Evolutionary conservation across 768 basidiomycete species (phyloP).

Genomic region (Podaxis pistillaris): DNA sequence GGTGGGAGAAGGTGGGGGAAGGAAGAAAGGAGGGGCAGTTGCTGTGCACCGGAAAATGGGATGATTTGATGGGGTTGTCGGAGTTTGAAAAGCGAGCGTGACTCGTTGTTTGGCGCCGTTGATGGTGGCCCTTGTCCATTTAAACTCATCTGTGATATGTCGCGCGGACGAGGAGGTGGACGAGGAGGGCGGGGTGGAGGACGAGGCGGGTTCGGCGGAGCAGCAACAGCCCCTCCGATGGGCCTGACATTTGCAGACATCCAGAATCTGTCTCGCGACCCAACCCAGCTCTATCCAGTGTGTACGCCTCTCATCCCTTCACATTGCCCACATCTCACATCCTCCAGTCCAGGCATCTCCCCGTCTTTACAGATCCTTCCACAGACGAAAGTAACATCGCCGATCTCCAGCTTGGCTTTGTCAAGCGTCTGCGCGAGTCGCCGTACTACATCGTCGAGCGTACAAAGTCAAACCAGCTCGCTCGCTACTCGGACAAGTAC

Average conservation of each 20-base stretch:
- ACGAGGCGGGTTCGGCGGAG: slow-evolving; percentile 60
- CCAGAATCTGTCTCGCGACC: slow-evolving; percentile 73
- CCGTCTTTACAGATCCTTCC: slow-evolving; percentile 65
- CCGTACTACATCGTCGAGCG: slow-evolving; percentile 75
- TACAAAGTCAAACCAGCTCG: slow-evolving; percentile 71
- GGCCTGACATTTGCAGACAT: slow-evolving; percentile 81
- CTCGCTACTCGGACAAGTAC: slow-evolving; percentile 85
- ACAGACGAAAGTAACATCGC: slow-evolving; percentile 65
- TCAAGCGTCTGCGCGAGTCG: slow-evolving; percentile 62
- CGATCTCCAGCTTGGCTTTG: slow-evolving; percentile 66
- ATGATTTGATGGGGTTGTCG: slow-evolving; percentile 30
- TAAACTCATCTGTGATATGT: slow-evolving; percentile 29
- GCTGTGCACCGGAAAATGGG: slow-evolving; percentile 32
- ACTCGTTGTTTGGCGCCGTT: slow-evolving; percentile 17
- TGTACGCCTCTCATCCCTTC: slow-evolving; percentile 32
- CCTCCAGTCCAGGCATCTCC: slow-evolving; percentile 63
- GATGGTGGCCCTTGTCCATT: slow-evolving; percentile 8
- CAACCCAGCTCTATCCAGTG: slow-evolving; percentile 79
- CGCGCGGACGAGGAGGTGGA: slow-evolving; percentile 40
- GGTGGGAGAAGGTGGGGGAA: slow-evolving; percentile 18
- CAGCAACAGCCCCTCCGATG: slow-evolving; percentile 60
- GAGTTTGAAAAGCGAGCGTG: slow-evolving; percentile 34
- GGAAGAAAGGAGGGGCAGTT: slow-evolving; percentile 24
- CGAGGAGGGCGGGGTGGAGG: slow-evolving; percentile 41
- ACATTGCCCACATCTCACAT: slow-evolving; percentile 19